Evolutionary conservation across 177 flowering plant genomes (phyloP), one percentile per base, ranked within the genome.

Genomic region (Vitis hybrid): DNA sequence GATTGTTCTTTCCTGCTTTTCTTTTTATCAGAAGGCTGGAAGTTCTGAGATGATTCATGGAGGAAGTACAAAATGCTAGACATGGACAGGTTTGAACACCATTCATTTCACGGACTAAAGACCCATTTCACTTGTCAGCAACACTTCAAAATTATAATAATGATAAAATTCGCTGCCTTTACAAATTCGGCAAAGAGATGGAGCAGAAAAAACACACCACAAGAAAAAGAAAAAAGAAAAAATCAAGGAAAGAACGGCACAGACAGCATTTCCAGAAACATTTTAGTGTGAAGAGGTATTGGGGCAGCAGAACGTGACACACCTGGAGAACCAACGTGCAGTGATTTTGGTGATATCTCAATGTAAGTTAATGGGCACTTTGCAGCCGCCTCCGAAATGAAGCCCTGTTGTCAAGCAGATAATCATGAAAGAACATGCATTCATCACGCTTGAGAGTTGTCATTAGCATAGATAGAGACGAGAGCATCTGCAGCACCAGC

Each of bases 401-500:
- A 21, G 17, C 30, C 30, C 15, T 26, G 3, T 48, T 10, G 19
- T 32, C 26, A 52, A 14, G 30, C 10, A 30, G 40, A 34, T 19
- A 3, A 55, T 19, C 5, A 63, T 18, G 15, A 60, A 15, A 32
- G 72, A 19, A 18, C 19, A 2, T 7, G 52, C 17, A 50, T 12
- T 85, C 76, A 91, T 81, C 91, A 82, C 57, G 85, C 70, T 64
- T 84, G 89, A 66, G 79, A 71, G 65, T 74, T 77, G 62, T 91
- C 97, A 68, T 93, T 92, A 2, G 89, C 89, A 80, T 90, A 88
- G 6, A 95, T 82, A 1, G 97, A 89, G 64, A 93, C 92, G 62
- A 78, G 87, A 9, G 91, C 82, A 83, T 93, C 99, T 7, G 91
- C 86, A 58, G 92, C 82, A 65, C 97, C 97, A 65, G 95, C 98